Base-by-base conservation (phyloP, 2,329 filamentous ascomycete genomes). In the Cryphonectria parasitica region DNA sequence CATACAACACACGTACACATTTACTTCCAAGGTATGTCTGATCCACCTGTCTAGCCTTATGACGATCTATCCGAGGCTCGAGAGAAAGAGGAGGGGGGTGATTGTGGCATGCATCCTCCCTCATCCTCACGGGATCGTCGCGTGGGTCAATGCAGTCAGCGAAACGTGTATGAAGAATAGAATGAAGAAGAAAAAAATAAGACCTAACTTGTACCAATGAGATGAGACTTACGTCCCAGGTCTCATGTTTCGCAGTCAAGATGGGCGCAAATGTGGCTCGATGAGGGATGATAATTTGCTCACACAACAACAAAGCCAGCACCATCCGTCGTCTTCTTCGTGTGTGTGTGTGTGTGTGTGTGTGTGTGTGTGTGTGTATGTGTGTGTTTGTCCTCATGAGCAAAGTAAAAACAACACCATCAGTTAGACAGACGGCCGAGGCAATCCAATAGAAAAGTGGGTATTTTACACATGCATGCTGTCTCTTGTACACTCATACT, bases 21-120 rank as follows among this genome's bases (percentile, higher is more conserved):
- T n/a, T 49, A 39, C 36, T 39, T 39, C 36, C 36, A 34, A 6
- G 34, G 34, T 19, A 11, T n/a, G 45, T 22, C 45, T 49, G n/a
- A 22, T 49, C 45, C 45, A 22, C 45, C 64, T 28, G 36, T 36
- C 64, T 34, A 66, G 64, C 64, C 64, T 34, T 66, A 66, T 11
- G 64, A 66, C n/a, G 61, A 64, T 61, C 58, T 22, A 66, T 25
- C 64, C 31, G 17, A 19, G 17, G 45, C 43, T 49, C 43, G 43
- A 49, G 43, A 10, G 36, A 39, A 39, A 11, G 36, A 11, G 36
- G 36, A 11, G 36, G 36, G 45, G 45, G 19, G 45, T 49, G 19
- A 11, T 49, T 49, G 45, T 49, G 45, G 45, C 45, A 49, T 49
- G 45, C 45, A 49, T 49, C 19, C 19, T 22, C 43, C 45, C 45